Conservation (phyloP, 225 moss, liverwort and hornwort species). For the Polytrichum formosum region DNA sequence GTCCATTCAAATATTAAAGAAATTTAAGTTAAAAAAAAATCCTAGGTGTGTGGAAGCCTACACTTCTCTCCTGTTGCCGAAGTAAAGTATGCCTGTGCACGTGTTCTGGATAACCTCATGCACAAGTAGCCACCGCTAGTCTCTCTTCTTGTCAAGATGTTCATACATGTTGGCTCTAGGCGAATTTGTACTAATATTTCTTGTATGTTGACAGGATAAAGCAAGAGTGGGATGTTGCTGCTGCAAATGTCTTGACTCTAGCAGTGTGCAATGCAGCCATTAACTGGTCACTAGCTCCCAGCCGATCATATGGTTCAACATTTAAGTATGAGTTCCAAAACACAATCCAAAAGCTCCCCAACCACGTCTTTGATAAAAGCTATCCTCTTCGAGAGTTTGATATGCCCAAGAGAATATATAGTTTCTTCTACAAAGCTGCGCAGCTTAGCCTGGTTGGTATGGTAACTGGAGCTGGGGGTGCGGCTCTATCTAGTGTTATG, state of each 20-base stretch:
- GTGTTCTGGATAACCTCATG: too few relatives aligned
- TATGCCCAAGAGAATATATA: slow-evolving; percentile 65
- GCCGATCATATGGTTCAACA: slow-evolving; percentile 89
- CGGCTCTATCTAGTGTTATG: slow-evolving; percentile 65
- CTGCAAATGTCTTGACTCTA: slow-evolving; percentile 83
- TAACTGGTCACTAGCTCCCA: slow-evolving; percentile 85
- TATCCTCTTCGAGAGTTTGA: slow-evolving; percentile 89
- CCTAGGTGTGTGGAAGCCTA: too few relatives aligned
- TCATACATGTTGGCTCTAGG: background rate
- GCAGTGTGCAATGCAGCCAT: slow-evolving; percentile 79
- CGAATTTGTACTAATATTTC: background rate
- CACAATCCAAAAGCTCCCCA: slow-evolving; percentile 85
- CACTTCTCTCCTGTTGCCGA: too few relatives aligned
- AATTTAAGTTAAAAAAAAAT: too few relatives aligned
- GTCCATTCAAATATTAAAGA: too few relatives aligned
- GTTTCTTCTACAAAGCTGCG: slow-evolving; percentile 84
- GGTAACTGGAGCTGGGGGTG: slow-evolving; percentile 62
- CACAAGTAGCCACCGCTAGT: too few relatives aligned
- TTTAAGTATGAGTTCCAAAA: slow-evolving; percentile 94
- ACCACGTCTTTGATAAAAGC: slow-evolving; percentile 83
- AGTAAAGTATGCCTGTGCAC: too few relatives aligned
- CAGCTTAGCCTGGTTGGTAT: slow-evolving; percentile 76
- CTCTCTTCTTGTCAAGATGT: too few relatives aligned
- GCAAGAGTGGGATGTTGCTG: slow-evolving; percentile 95
- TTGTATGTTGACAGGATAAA: slow-evolving; percentile 60